Conservation (phyloP, 164 flowering plant genomes). For the Magnolia changhungtana region DNA sequence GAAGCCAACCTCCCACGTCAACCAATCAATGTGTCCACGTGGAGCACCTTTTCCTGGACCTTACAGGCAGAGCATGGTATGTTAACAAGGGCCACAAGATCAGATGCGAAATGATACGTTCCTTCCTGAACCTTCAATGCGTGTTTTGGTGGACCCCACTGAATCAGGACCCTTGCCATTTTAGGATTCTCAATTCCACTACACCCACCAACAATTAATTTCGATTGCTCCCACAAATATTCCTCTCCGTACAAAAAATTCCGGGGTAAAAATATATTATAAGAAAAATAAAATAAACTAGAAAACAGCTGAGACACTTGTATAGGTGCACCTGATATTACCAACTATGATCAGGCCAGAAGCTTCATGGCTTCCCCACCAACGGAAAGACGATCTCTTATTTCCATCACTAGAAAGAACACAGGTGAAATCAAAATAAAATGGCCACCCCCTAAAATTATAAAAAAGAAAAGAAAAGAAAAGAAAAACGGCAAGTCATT, state of each 20-base stretch:
- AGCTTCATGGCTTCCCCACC: neutral
- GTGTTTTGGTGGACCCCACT: neutral
- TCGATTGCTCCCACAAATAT: neutral
- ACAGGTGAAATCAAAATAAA: neutral
- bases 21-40: no score
- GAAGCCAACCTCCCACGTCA: no score
- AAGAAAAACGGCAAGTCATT: conserved; percentile 5
- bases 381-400: conserved; percentile 16
- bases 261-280: conserved; percentile 7
- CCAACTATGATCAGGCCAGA: conserved; percentile 9
- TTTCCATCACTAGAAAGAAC: conserved; percentile 22
- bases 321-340: conserved; percentile 9
- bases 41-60: no score
- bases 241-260: neutral
- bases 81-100: no score
- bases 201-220: neutral
- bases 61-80: no score
- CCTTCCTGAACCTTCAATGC: neutral
- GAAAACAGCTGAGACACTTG: neutral
- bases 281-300: neutral
- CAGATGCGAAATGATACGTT: no score
- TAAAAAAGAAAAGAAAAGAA: neutral
- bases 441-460: no score
- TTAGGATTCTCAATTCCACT: neutral
- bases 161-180: neutral